Percentiles rank a stretch among this genome's conserved stretches.
phyloP scores from a whole-genome alignment of 2,329 filamentous ascomycete genomes.

The Falciphora oryzae region DNA sequence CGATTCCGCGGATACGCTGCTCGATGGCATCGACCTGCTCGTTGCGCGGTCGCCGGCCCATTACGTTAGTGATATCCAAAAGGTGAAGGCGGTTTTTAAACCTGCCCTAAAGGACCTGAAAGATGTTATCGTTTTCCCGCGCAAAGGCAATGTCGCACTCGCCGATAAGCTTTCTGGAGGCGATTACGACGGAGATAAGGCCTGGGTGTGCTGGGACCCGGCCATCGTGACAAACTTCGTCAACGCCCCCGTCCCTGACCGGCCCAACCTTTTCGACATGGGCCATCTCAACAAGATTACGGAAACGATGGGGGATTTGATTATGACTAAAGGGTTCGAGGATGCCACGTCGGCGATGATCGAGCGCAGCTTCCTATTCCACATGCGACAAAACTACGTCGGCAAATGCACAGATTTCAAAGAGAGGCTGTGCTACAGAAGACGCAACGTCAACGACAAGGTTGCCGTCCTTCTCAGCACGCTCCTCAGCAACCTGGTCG shows the following conservation, averaged over 20 bases:
- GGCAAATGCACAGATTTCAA: constrained; percentile 61
- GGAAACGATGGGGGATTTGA: constrained; percentile 38
- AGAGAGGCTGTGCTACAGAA: constrained; percentile 55
- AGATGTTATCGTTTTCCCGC: constrained; percentile 75
- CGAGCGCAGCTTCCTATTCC: constrained; percentile 49
- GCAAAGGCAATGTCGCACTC: constrained; percentile 53
- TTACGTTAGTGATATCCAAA: constrained; percentile 67
- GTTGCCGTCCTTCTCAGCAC: constrained; percentile 44
- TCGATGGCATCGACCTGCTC: constrained; percentile 57
- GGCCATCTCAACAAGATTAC: constrained; percentile 46
- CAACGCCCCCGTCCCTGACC: constrained; percentile 47
- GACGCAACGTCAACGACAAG: constrained; percentile 40
- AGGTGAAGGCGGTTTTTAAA: constrained; percentile 51
- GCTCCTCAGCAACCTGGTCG: constrained; percentile 49
- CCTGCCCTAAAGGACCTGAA: constrained; percentile 60
- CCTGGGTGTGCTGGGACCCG: constrained; percentile 72
- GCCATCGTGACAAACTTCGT: constrained; percentile 59
- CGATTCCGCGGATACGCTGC: constrained; percentile 44
- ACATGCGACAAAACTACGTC: constrained; percentile 49
- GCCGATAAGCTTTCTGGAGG: constrained; percentile 70
- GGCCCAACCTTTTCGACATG: constrained; percentile 37
- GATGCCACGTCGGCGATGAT: constrained; percentile 42
- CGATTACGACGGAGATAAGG: constrained; percentile 73
- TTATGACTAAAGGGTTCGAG: constrained; percentile 24
- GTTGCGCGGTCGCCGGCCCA: constrained; percentile 66